Percentiles rank a stretch among this genome's conserved stretches.
Evolutionary conservation across 345 rosid genomes (phyloP).

Genomic region (Melaleuca alternifolia): DNA sequence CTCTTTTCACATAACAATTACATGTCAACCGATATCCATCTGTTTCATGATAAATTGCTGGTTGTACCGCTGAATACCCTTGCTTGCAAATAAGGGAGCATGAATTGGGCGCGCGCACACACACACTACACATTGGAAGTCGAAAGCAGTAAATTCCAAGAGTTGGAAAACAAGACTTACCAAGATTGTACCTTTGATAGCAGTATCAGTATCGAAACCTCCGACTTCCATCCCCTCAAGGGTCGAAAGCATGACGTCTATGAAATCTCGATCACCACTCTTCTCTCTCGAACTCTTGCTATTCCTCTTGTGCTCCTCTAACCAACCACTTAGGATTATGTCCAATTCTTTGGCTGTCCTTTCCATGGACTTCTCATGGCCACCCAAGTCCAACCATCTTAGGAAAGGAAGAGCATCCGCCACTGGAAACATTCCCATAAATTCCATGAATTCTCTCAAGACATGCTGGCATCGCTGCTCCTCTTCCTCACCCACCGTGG

Average conservation of each 20-base stretch:
- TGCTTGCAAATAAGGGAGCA: no score
- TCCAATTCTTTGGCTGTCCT: constrained; percentile 4
- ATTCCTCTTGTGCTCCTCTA: constrained; percentile 7
- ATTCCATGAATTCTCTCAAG: not conserved
- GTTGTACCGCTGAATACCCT: no score
- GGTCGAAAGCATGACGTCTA: constrained; percentile 2
- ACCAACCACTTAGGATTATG: not conserved
- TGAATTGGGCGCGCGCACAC: no score
- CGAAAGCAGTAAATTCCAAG: no score
- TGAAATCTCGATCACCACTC: constrained; percentile 2
- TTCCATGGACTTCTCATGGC: constrained; percentile 15
- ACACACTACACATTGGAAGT: no score
- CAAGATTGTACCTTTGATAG: not conserved
- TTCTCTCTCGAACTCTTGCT: not conserved
- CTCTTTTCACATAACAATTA: no score
- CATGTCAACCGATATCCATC: no score
- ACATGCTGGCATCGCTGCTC: constrained; percentile 1
- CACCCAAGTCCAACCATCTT: constrained; percentile 20
- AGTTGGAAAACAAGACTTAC: no score
- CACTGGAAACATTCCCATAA: not conserved
- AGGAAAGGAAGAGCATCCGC: constrained; percentile 14
- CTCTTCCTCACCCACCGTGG: constrained; percentile 2
- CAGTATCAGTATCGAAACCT: not conserved
- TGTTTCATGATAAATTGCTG: no score
- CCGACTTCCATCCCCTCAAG: not conserved